phyloP scores from a whole-genome alignment of 1,284 basidiomycete species.

The Cutaneotrichosporon sp. region DNA sequence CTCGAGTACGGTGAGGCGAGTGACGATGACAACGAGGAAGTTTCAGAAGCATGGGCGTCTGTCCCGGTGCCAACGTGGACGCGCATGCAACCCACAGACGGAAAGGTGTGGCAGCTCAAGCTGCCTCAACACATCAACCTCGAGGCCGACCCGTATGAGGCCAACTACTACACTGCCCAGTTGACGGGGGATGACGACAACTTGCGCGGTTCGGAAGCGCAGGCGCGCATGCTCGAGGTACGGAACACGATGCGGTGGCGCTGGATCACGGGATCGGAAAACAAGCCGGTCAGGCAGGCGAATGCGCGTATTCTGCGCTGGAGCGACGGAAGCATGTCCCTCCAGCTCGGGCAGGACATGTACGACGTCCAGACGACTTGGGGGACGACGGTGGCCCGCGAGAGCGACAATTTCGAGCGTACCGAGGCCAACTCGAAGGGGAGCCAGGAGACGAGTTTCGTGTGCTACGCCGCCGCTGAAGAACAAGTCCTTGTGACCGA shows the following conservation, averaged over 20 bases:
- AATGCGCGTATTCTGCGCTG: constrained; percentile 52
- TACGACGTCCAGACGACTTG: constrained; percentile 49
- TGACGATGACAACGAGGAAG: constrained; percentile 29
- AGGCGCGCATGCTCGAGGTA: constrained; percentile 49
- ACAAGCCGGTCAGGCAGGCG: constrained; percentile 36
- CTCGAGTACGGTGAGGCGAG: constrained; percentile 48
- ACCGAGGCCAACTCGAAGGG: constrained; percentile 2
- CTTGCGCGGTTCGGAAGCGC: constrained; percentile 33
- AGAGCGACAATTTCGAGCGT: constrained; percentile 12
- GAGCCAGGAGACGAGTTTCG: constrained; percentile 34
- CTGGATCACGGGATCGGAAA: constrained; percentile 45
- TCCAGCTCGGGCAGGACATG: constrained; percentile 50
- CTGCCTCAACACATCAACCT: constrained; percentile 49
- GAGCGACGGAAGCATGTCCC: constrained; percentile 51
- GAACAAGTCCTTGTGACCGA: constrained; percentile 46
- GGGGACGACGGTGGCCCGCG: constrained; percentile 35
- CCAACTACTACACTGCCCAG: constrained; percentile 42
- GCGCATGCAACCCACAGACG: constrained; percentile 42
- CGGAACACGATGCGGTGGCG: constrained; percentile 52
- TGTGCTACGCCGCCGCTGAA: constrained; percentile 31
- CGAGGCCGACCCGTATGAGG: constrained; percentile 47
- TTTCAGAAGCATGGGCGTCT: constrained; percentile 35
- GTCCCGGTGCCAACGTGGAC: constrained; percentile 44
- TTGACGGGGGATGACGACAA: constrained; percentile 34
- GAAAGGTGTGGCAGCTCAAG: constrained; percentile 48